Evolutionary conservation across 768 basidiomycete genomes (phyloP), one percentile per base, ranked within the genome.

Genomic region (Grammothele lineata): DNA sequence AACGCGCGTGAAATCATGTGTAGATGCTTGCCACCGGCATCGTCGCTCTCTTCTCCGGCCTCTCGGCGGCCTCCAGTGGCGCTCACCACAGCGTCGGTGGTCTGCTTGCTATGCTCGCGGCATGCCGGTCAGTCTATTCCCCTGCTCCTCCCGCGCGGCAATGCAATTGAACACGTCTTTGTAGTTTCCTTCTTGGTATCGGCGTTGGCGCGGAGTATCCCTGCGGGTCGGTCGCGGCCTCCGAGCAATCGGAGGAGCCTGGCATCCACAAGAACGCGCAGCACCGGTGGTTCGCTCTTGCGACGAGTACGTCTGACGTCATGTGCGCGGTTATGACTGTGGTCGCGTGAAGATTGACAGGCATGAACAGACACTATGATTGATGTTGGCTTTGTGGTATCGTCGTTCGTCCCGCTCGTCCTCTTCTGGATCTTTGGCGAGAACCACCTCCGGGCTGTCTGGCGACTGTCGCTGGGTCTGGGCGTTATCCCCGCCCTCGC

Each of bases 151-250:
- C n/a, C n/a, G n/a, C n/a, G n/a, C n/a, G n/a, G n/a, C n/a, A n/a
- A n/a, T n/a, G n/a, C n/a, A n/a, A n/a, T n/a, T n/a, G n/a, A n/a
- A n/a, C n/a, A n/a, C n/a, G n/a, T n/a, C n/a, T n/a, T n/a, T n/a
- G n/a, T n/a, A 90, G 90, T 6, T 94, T 94, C 72, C 65, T 96
- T 1, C 73, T 93, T 37, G 94, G 94, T 30, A 85, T 94, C 44
- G 92, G 92, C 19, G 75, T 92, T 0, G 89, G 91, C 4, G 88
- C 87, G 4, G 88, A 90, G 63, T 94, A 94, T 55, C 93, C 93
- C 6, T 90, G 89, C 52, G 92, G 93, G 21, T 87, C 85, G 0
- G 89, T 92, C 14, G 87, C 91, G 4, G 86, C 85, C 6, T 85
- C 89, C 2, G 94, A 96, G 60, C 88, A 92, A 58, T 87, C 91